Base-by-base conservation (phyloP, 129 eudicot genomes). In the Flaveria bidentis region DNA sequence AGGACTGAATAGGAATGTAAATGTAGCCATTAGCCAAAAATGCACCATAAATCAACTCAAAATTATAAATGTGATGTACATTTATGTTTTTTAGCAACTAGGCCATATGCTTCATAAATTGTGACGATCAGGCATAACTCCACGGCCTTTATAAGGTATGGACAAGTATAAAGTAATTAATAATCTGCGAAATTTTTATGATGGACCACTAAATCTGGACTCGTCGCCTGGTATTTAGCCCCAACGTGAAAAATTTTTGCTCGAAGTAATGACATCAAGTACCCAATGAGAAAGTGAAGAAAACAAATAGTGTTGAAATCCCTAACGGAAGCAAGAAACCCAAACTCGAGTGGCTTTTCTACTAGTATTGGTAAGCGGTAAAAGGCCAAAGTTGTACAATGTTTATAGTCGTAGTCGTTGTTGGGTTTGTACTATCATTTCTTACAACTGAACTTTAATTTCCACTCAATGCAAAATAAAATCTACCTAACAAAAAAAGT, bases 201-300 rank as follows among this genome's bases (percentile, higher is more conserved):
- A 74, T 90, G 83, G 66, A 93, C 98, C 3, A 90, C 98, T 80
- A 93, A 93, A 51, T 97, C 98, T 46, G 97, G 95, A 11, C 98
- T 97, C n/a, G 98, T 93, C 14, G 96, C 97, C 69, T 97, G 79
- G 81, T 93, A 93, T 78, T 90, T 93, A 17, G 98, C 98, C 9
- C n/a, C n/a, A n/a, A n/a, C n/a, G n/a, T n/a, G n/a, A n/a, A n/a
- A n/a, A n/a, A n/a, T n/a, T n/a, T n/a, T n/a, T n/a, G n/a, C n/a
- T n/a, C n/a, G 47, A 93, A 93, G 82, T 93, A 93, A 67, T 93
- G 98, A 1, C 92, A 88, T 12, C 95, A 88, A 68, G 98, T 93
- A 63, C 97, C 98, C 95, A 93, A 83, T 6, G 98, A 93, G 74
- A 93, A 93, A 3, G 96, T 86, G 75, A 79, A 93, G 73, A 93